Evolutionary conservation across 2,329 filamentous ascomycete species (phyloP).

Genomic region (Colletotrichum salicis): DNA sequence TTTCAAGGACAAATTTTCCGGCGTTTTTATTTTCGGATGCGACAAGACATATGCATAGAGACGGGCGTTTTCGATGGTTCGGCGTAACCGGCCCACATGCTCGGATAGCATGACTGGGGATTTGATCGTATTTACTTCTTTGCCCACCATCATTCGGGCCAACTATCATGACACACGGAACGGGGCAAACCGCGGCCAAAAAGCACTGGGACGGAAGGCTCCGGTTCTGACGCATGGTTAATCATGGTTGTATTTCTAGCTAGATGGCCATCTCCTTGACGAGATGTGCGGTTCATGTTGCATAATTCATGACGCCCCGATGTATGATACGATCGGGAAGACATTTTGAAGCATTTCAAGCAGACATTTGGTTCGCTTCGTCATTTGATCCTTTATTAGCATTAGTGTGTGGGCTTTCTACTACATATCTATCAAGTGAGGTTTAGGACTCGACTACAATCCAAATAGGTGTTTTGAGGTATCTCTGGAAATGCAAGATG

Average conservation of each 20-base stretch:
- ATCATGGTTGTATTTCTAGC: conserved; percentile 30
- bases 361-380: neutral
- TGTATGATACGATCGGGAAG: conserved; percentile 13
- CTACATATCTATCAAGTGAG: neutral
- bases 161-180: conserved; percentile 9
- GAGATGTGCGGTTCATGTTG: conserved; percentile 16
- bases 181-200: conserved; percentile 2
- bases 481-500: neutral
- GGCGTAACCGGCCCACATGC: conserved; percentile 9
- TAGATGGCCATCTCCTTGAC: conserved; percentile 16
- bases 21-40: conserved; percentile 14
- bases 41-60: conserved; percentile 33
- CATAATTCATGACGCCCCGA: conserved; percentile 21
- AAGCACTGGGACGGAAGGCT: neutral
- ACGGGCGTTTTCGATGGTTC: conserved; percentile 19
- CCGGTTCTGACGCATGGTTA: conserved; percentile 2
- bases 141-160: neutral
- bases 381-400: neutral
- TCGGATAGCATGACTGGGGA: neutral
- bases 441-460: neutral
- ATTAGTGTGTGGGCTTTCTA: neutral
- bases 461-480: neutral
- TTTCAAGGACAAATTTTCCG: neutral
- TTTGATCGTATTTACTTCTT: conserved; percentile 1
- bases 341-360: neutral